A percentile compares a stretch with the other conserved stretches of the same genome.
Evolutionary conservation across 108 stramenopile genomes (phyloP).

Genomic region (Asterionellopsis glacialis): DNA sequence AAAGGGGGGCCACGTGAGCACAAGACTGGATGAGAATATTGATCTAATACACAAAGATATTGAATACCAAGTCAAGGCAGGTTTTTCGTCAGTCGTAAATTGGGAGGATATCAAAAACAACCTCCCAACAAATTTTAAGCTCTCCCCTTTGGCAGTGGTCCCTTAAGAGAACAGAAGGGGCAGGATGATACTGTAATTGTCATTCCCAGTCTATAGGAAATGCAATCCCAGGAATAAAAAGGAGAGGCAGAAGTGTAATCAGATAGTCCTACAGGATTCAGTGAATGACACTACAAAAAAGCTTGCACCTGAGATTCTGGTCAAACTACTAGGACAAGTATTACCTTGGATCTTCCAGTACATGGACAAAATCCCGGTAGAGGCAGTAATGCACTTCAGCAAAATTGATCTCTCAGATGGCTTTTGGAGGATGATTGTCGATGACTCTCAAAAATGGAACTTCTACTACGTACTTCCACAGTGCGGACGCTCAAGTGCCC

Average conservation of each 20-base stretch:
- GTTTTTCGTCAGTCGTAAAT: not conserved
- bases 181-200: not conserved
- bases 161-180: not conserved
- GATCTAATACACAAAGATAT: not conserved
- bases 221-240: too few species aligned
- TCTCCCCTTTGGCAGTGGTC: not conserved
- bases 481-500: too few species aligned
- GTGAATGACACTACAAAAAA: too few species aligned
- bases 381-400: not conserved
- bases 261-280: too few species aligned
- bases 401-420: not conserved
- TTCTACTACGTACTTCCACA: not conserved
- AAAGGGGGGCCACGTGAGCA: not conserved
- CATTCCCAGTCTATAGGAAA: not conserved
- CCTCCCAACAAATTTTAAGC: not conserved
- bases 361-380: too few species aligned
- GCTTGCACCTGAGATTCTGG: too few species aligned
- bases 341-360: too few species aligned
- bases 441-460: not conserved
- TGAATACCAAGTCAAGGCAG: not conserved
- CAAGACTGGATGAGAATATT: not conserved
- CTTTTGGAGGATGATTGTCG: not conserved
- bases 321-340: too few species aligned
- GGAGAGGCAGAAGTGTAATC: too few species aligned
- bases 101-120: not conserved